These are phyloP conservation scores for Anthracocystis walkeri DNA, from an alignment of 1,284 basidiomycete genomes.

Conservation along the genomic window DNA sequence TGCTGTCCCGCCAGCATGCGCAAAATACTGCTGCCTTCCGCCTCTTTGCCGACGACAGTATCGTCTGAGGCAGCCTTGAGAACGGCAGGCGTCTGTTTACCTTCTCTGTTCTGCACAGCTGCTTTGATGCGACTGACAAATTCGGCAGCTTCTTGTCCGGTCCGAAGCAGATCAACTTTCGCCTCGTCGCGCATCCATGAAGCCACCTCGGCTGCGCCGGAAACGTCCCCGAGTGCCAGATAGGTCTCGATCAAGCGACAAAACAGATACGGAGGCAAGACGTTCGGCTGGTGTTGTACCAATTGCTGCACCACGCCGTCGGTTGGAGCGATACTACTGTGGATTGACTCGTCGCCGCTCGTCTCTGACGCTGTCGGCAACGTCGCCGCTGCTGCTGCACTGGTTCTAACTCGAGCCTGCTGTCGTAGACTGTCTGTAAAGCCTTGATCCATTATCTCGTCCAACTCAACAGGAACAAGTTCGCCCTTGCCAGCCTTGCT, in stretches of 20 bases:
- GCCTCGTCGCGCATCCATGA: constrained; percentile 55
- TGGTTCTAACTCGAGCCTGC: neutral
- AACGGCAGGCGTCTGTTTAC: neutral
- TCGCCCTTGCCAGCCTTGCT: constrained; percentile 16
- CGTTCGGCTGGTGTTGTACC: constrained; percentile 19
- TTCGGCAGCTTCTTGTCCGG: constrained; percentile 1
- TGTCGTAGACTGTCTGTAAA: constrained; percentile 1
- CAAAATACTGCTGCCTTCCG: constrained; percentile 23
- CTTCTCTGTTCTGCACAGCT: constrained; percentile 12
- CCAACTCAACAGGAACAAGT: constrained; percentile 25
- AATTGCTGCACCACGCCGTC: constrained; percentile 13
- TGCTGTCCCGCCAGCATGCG: constrained; percentile 45
- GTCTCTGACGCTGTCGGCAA: constrained; percentile 13
- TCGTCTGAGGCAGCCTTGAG: neutral
- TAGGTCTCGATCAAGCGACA: constrained; percentile 40
- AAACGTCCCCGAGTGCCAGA: constrained; percentile 26
- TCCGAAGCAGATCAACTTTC: constrained; percentile 21
- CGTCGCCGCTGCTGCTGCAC: constrained; percentile 14
- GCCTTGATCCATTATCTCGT: constrained; percentile 24
- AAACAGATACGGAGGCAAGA: constrained; percentile 25
- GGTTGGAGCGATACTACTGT: neutral
- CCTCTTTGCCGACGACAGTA: neutral
- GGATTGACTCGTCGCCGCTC: neutral
- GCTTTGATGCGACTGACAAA: constrained; percentile 41
- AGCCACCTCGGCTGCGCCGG: constrained; percentile 46